A percentile compares a stretch with the other conserved stretches of the same genome.
Conservation (phyloP, 306 rosid genomes). For the Chamaecrista fasciculata region DNA sequence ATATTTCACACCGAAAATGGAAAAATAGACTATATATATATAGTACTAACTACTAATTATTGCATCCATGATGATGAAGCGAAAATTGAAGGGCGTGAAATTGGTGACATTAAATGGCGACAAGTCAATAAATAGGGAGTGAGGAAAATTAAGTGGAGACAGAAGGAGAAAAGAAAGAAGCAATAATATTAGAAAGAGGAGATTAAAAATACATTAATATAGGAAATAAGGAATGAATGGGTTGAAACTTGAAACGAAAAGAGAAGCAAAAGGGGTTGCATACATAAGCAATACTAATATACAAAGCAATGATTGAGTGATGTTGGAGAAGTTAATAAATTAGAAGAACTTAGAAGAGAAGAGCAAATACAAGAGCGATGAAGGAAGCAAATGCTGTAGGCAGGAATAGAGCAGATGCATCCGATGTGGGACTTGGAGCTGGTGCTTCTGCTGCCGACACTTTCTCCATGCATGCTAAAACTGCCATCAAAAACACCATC, state of each 20-base stretch:
- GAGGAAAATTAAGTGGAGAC: too few relatives aligned
- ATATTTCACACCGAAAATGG: too few relatives aligned
- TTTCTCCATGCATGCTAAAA: neutral
- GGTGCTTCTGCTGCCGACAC: slow-evolving; percentile 32
- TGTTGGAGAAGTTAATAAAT: neutral
- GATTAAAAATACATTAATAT: too few relatives aligned
- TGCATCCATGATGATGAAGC: too few relatives aligned
- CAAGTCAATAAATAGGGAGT: too few relatives aligned
- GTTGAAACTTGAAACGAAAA: neutral
- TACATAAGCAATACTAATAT: neutral
- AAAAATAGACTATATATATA: too few relatives aligned
- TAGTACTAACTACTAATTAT: too few relatives aligned
- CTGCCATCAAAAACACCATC: slow-evolving; percentile 25
- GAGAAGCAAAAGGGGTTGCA: neutral
- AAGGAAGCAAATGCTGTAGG: slow-evolving; percentile 36
- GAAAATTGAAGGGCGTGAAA: too few relatives aligned
- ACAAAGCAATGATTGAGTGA: neutral
- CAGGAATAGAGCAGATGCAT: slow-evolving; percentile 31
- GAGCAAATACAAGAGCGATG: slow-evolving; percentile 28
- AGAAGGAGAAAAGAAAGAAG: too few relatives aligned
- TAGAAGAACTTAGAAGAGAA: slow-evolving; percentile 20
- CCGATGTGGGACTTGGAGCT: slow-evolving; percentile 52
- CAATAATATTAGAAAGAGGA: neutral
- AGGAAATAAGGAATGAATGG: neutral
- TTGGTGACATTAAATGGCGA: too few relatives aligned